Evolutionary conservation across 352 stramenopile species (phyloP).

Genomic region (Pythium graminicola): DNA sequence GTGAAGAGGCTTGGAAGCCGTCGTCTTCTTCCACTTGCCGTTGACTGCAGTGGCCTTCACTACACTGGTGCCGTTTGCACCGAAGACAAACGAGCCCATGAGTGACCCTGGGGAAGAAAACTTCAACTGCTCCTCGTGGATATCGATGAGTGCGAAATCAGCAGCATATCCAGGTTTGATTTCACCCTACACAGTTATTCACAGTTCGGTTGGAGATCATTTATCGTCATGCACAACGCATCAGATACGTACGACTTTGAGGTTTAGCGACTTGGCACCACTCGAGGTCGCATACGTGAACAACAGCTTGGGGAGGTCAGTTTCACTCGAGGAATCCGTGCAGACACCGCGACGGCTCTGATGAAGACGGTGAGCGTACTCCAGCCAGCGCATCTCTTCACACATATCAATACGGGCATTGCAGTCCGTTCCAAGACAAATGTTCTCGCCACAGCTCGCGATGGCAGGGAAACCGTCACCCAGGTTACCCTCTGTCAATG

Average conservation of each 20-base stretch:
- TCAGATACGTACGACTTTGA: conserved; percentile 45
- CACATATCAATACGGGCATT: conserved; percentile 79
- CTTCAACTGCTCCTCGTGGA: conserved; percentile 66
- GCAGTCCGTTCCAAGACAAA: conserved; percentile 72
- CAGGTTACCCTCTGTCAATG: conserved; percentile 66
- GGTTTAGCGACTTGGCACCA: conserved; percentile 56
- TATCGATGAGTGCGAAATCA: conserved; percentile 67
- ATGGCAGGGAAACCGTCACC: conserved; percentile 66
- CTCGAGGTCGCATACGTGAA: conserved; percentile 66
- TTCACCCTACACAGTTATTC: conserved; percentile 31
- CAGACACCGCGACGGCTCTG: conserved; percentile 60
- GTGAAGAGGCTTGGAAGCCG: conserved; percentile 4
- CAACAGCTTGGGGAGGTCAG: conserved; percentile 52
- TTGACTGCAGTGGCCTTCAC: conserved; percentile 71
- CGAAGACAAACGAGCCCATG: conserved; percentile 66
- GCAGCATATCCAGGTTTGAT: conserved; percentile 57
- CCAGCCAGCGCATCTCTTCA: conserved; percentile 77
- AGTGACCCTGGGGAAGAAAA: conserved; percentile 48
- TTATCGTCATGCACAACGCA: no score
- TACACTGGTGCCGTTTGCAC: conserved; percentile 57
- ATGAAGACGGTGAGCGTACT: conserved; percentile 64
- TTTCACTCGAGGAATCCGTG: conserved; percentile 44
- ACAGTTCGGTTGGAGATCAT: no score
- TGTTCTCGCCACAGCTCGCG: conserved; percentile 51
- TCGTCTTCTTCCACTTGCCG: conserved; percentile 55